phyloP scores from a whole-genome alignment of 495 filamentous ascomycete genomes.

The Astrocystis sublimbata region DNA sequence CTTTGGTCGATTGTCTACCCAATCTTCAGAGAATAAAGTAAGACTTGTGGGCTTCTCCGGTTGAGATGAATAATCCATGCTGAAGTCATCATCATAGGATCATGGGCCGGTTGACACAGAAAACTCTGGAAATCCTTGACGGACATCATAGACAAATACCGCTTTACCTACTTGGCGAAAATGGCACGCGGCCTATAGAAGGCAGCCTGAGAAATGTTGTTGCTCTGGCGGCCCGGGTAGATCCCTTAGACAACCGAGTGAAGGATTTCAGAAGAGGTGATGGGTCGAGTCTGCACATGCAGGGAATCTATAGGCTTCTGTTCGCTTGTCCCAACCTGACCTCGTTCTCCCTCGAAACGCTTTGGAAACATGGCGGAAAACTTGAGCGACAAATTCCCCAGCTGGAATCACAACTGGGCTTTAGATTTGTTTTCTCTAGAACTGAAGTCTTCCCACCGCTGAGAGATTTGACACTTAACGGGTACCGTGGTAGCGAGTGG shows the following conservation, averaged over 20 bases:
- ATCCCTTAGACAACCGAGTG: neutral
- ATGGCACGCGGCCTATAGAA: neutral
- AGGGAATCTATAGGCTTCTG: neutral
- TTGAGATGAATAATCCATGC: neutral
- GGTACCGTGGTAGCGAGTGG: neutral
- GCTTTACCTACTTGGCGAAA: neutral
- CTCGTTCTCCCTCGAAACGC: neutral
- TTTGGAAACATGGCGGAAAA: neutral
- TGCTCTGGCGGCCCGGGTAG: neutral
- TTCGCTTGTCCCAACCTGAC: conserved; percentile 9
- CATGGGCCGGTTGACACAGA: neutral
- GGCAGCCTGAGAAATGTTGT: neutral
- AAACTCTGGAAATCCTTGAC: neutral
- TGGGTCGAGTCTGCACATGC: neutral
- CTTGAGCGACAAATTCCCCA: neutral
- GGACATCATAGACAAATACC: neutral
- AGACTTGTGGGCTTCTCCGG: neutral
- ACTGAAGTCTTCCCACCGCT: conserved; percentile 2
- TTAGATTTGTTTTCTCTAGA: neutral
- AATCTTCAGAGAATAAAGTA: conserved; percentile 14
- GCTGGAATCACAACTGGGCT: neutral
- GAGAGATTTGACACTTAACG: neutral
- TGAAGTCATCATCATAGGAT: neutral
- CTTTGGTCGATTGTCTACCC: neutral
- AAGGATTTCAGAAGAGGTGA: too few relatives aligned